Conservation (phyloP, 306 rosid species). For the Astragalus membranaceus region DNA sequence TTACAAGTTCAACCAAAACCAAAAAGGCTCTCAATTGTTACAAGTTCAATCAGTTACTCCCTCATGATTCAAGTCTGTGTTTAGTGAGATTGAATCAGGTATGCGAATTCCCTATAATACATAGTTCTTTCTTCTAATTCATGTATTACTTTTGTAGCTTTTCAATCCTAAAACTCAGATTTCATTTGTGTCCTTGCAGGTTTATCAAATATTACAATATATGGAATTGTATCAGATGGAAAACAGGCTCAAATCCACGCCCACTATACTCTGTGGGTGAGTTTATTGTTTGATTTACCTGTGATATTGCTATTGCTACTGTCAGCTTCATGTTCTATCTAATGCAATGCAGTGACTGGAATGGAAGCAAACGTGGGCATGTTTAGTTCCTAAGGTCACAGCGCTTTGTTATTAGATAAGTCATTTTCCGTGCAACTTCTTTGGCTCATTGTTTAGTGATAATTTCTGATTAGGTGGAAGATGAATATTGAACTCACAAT, state of each 20-base stretch:
- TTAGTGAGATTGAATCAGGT: constrained; percentile 69
- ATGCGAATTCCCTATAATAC: background rate
- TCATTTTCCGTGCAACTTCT: too few relatives aligned
- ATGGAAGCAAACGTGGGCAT: constrained; percentile 94
- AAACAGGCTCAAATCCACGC: too few relatives aligned
- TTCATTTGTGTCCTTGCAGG: constrained; percentile 39
- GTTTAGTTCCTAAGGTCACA: constrained; percentile 89
- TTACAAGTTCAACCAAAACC: constrained; percentile 63
- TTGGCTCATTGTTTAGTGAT: too few relatives aligned
- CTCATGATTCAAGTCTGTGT: constrained; percentile 84
- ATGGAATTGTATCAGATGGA: too few relatives aligned
- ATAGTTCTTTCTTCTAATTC: background rate
- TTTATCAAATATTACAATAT: constrained; percentile 68
- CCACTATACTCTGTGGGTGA: too few relatives aligned
- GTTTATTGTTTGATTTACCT: constrained; percentile 10
- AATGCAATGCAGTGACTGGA: constrained; percentile 72
- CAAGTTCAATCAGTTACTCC: constrained; percentile 61
- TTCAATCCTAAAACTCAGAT: background rate
- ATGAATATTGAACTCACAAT: too few relatives aligned
- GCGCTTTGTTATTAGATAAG: constrained; percentile 40
- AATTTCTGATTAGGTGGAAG: too few relatives aligned
- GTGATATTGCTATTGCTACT: constrained; percentile 10
- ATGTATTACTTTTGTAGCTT: background rate
- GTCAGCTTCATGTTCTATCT: constrained; percentile 8
- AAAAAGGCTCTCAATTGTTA: constrained; percentile 4